Evolutionary conservation across 352 stramenopile species (phyloP), one percentile per base, ranked within the genome.

Genomic region (Stephanocyclus meneghinianus): DNA sequence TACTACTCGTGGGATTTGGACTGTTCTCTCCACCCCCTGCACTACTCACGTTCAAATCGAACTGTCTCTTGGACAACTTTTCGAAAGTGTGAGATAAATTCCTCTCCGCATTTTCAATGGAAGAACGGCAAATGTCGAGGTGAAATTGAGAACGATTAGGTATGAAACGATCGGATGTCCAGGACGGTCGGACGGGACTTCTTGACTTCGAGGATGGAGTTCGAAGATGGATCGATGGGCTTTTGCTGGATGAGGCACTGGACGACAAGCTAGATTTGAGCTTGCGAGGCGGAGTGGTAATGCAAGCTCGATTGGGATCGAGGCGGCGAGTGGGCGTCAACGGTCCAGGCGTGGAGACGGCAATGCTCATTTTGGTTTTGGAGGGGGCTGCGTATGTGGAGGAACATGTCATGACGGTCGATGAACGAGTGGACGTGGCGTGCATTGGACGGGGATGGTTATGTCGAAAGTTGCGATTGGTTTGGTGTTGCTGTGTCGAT

Each of bases 141-240:
- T 90, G 82, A 69, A 92, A 85, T 15, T 65, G 55, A 18, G 77
- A 82, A 16, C 88, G 82, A 64, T 91, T 91, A 10, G 88, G 88
- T 63, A 93, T 93, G 78, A 92, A 93, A 18, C 88, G 77, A 85
- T 91, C 86, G 18, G 48, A 63, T 10, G 47, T 72, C 50, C 45
- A 59, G 3, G 7, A 32, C 2, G 61, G 10, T 10, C 16, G 13
- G 15, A 40, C 6, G n/a, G 16, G 37, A 15, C 18, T 30, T 42
- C 4, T 16, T 56, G 40, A 16, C 2, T 47, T 6, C 32, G 47
- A 60, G 44, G 35, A 29, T 32, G 44, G 21, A 45, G 26, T 64
- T 63, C 40, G 18, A 30, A 21, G 15, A 21, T 66, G 57, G 30
- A 32, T 13, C 6, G 26, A 56, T 56, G 60, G 60, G 40, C 60